A percentile compares a stretch with the other conserved stretches of the same genome.
Conservation (phyloP, 169 alveolate genomes). For the Nephromyces sp. region DNA sequence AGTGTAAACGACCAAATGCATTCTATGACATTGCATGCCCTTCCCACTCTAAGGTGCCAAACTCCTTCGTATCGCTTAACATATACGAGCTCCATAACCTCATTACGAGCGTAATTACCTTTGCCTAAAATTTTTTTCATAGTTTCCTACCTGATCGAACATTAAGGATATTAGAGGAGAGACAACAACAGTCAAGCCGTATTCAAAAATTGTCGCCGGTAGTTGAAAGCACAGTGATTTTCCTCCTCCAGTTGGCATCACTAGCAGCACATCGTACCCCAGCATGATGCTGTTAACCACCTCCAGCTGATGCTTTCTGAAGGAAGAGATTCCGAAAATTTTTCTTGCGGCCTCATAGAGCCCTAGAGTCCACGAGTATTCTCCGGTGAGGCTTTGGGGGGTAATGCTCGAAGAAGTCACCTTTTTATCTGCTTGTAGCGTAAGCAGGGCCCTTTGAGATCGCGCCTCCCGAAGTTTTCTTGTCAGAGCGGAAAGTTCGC, state of each 20-base stretch:
- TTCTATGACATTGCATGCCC: neutral
- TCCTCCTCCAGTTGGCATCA: slow-evolving; percentile 99
- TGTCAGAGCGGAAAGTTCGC: too few species aligned
- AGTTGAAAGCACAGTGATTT: slow-evolving; percentile 86
- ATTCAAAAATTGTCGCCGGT: slow-evolving; percentile 67
- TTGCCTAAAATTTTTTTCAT: neutral
- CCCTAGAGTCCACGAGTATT: slow-evolving; percentile 2
- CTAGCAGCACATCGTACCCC: slow-evolving; percentile 80
- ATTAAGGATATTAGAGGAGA: slow-evolving; percentile 84
- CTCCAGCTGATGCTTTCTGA: slow-evolving; percentile 67
- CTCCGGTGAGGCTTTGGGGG: too few species aligned
- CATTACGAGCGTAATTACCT: neutral
- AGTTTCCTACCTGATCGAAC: slow-evolving; percentile 71
- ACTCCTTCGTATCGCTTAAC: neutral
- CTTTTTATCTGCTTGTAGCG: too few species aligned
- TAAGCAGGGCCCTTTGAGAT: too few species aligned
- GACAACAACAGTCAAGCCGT: slow-evolving; percentile 59
- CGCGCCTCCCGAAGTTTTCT: too few species aligned
- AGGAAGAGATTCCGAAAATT: neutral
- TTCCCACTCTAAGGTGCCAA: neutral
- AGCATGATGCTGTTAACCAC: slow-evolving; percentile 82
- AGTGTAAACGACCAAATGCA: neutral
- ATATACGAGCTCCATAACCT: neutral
- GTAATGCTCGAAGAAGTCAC: too few species aligned
- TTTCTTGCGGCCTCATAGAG: neutral